Evolutionary conservation across 306 rosid genomes (phyloP).

Genomic region (Biancaea sappan): DNA sequence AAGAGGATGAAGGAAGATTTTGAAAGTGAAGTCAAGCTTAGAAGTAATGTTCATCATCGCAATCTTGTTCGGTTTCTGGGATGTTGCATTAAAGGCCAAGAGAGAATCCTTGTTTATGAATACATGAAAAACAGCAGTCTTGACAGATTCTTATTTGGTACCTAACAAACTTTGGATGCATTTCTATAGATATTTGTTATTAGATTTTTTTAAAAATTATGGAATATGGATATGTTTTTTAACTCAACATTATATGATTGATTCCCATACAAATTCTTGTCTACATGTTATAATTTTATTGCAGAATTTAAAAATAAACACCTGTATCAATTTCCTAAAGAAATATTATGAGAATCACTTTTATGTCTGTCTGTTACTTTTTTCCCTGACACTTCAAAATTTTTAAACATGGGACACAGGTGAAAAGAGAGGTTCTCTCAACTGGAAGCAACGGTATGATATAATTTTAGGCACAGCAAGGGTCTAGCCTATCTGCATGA

Average conservation of each 20-base stretch:
- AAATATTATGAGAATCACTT: neutral
- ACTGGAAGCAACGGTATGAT: conserved; percentile 59
- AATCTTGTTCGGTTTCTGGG: conserved; percentile 73
- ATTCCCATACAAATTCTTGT: too few relatives aligned
- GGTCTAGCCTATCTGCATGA: conserved; percentile 70
- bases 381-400: neutral
- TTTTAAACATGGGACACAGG: conserved; percentile 35
- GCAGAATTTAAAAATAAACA: neutral
- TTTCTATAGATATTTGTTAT: neutral
- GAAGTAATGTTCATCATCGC: conserved; percentile 72
- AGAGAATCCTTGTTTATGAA: conserved; percentile 65
- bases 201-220: too few relatives aligned
- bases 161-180: too few relatives aligned
- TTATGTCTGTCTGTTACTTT: neutral
- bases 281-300: too few relatives aligned
- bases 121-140: conserved; percentile 73
- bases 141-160: conserved; percentile 71
- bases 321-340: neutral
- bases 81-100: conserved; percentile 59
- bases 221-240: too few relatives aligned
- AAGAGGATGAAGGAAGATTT: conserved; percentile 52
- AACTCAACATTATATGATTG: too few relatives aligned
- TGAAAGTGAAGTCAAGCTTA: conserved; percentile 67
- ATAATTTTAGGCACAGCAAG: conserved; percentile 64
- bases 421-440: conserved; percentile 48